Conservation (phyloP, 2,329 filamentous ascomycete genomes). For the Passalora sequoiae region DNA sequence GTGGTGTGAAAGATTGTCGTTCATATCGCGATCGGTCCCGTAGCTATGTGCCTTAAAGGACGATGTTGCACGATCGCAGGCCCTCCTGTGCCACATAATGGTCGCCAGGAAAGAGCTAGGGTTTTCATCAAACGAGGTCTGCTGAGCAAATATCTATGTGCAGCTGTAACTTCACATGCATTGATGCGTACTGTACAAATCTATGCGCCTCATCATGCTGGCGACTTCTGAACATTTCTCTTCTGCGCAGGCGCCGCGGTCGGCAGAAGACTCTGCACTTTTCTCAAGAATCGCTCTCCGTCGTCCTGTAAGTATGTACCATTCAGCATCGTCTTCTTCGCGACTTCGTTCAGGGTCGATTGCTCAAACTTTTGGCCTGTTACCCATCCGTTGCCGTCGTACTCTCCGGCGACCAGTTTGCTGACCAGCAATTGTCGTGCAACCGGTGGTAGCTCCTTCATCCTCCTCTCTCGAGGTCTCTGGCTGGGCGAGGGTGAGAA, state of each 20-base stretch:
- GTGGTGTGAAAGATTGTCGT: too few species aligned
- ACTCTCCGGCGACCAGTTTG: conserved; percentile 21
- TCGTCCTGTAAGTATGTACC: conserved; percentile 24
- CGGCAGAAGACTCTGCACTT: conserved; percentile 25
- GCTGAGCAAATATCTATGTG: too few species aligned
- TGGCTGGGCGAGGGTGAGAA: conserved; percentile 12
- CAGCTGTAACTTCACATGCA: too few species aligned
- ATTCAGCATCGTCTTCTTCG: conserved; percentile 23
- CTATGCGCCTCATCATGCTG: conserved; percentile 1
- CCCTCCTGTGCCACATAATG: too few species aligned
- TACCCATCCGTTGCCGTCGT: conserved; percentile 4
- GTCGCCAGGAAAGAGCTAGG: too few species aligned
- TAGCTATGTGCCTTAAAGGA: too few species aligned
- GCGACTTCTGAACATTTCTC: conserved; percentile 2
- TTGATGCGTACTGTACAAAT: not conserved
- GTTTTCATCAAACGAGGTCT: too few species aligned
- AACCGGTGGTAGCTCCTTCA: not conserved
- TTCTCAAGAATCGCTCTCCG: conserved; percentile 30
- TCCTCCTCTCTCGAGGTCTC: not conserved
- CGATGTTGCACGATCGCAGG: too few species aligned
- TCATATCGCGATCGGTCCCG: too few species aligned
- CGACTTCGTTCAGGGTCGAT: conserved; percentile 20
- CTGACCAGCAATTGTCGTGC: conserved; percentile 11
- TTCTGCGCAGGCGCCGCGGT: conserved; percentile 2
- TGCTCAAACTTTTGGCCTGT: conserved; percentile 5